These are phyloP conservation scores for Ceriops tagal DNA, from an alignment of 345 rosid species.

Conservation along the genomic window DNA sequence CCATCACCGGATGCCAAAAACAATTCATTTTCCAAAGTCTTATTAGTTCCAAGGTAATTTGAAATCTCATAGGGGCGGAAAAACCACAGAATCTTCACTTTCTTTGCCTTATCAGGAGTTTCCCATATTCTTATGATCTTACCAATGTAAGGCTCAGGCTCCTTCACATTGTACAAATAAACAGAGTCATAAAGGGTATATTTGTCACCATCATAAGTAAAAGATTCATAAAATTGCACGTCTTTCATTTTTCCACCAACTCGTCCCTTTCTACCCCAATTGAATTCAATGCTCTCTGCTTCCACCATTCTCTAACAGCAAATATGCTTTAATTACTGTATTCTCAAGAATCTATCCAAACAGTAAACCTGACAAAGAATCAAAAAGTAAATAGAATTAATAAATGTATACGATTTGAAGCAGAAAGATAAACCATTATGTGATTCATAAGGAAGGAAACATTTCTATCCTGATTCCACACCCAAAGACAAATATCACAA, in stretches of 20 bases:
- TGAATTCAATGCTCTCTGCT: conserved; percentile 45
- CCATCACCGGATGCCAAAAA: conserved; percentile 89
- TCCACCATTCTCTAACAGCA: conserved; percentile 47
- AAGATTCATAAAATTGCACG: conserved; percentile 68
- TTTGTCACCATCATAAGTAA: conserved; percentile 55
- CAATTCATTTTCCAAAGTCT: conserved; percentile 51
- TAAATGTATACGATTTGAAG: background rate
- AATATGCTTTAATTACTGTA: background rate
- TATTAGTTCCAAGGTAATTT: conserved; percentile 37
- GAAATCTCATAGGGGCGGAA: conserved; percentile 63
- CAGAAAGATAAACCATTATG: no score
- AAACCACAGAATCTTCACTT: conserved; percentile 76
- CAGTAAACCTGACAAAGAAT: conserved; percentile 4
- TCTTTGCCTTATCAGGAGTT: conserved; percentile 38
- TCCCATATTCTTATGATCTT: conserved; percentile 79
- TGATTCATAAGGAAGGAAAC: background rate
- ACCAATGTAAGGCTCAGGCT: conserved; percentile 63
- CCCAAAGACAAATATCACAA: background rate
- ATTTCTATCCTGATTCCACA: no score
- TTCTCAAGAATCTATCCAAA: background rate
- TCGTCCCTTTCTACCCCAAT: conserved; percentile 70
- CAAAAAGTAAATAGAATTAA: background rate
- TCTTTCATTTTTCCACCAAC: conserved; percentile 58
- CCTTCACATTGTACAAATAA: conserved; percentile 38
- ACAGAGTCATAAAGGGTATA: conserved; percentile 70